Percentiles rank a stretch among this genome's conserved stretches.
Evolutionary conservation across 257 asterid species (phyloP).

Genomic region (Nemophila menziesii): DNA sequence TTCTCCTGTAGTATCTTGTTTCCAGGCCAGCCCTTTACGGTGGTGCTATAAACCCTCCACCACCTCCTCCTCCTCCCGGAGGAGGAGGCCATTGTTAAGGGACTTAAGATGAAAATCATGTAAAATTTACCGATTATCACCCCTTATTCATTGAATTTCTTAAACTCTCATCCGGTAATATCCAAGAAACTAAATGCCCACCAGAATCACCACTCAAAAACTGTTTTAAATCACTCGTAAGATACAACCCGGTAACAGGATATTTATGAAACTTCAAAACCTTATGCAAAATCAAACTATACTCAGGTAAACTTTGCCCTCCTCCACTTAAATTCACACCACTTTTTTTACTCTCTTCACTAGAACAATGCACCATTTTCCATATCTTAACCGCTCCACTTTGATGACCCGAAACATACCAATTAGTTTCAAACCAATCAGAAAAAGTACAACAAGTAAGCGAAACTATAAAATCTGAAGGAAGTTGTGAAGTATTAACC

Average conservation of each 20-base stretch:
- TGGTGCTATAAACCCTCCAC: neutral
- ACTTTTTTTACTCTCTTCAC: slow-evolving; percentile 31
- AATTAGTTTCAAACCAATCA: slow-evolving; percentile 69
- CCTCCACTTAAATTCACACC: slow-evolving; percentile 48
- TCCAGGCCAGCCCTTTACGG: slow-evolving; percentile 1
- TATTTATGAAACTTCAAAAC: slow-evolving; percentile 72
- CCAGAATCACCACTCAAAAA: slow-evolving; percentile 80
- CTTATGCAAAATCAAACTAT: slow-evolving; percentile 66
- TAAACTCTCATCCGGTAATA: slow-evolving; percentile 74
- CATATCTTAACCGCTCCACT: slow-evolving; percentile 96
- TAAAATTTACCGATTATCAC: slow-evolving; percentile 22
- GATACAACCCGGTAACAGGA: slow-evolving; percentile 75
- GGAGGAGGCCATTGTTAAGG: neutral
- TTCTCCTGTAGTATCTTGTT: neutral
- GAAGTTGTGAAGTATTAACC: slow-evolving; percentile 91
- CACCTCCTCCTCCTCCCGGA: neutral
- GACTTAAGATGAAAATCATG: slow-evolving; percentile 6
- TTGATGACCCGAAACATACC: slow-evolving; percentile 97
- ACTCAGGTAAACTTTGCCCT: slow-evolving; percentile 58
- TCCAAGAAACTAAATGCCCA: slow-evolving; percentile 84
- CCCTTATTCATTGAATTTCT: slow-evolving; percentile 52
- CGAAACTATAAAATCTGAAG: slow-evolving; percentile 79
- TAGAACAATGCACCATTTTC: slow-evolving; percentile 81
- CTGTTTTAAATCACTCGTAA: slow-evolving; percentile 73
- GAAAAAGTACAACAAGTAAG: slow-evolving; percentile 64